These are phyloP conservation scores for Pleurotus sapidus DNA, from an alignment of 768 basidiomycete genomes.

Conservation along the genomic window DNA sequence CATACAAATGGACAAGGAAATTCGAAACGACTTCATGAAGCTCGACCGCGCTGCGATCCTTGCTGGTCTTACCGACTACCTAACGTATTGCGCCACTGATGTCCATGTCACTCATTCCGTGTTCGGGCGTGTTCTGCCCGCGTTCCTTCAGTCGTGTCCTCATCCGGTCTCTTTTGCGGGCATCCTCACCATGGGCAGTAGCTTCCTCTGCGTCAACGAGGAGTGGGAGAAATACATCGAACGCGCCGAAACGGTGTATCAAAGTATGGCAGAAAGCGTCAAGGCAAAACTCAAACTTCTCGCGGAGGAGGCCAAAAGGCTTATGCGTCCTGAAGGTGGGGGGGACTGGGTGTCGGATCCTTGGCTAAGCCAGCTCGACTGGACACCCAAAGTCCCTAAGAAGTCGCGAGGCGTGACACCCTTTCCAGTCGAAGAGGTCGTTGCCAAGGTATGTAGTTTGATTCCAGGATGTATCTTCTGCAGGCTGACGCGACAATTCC, in stretches of 20 bases:
- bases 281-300: constrained; percentile 72
- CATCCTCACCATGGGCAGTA: constrained; percentile 86
- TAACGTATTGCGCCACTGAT: constrained; percentile 85
- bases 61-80: constrained; percentile 65
- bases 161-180: constrained; percentile 94
- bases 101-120: constrained; percentile 84
- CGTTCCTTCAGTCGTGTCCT: constrained; percentile 81
- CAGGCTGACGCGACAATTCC: neutral
- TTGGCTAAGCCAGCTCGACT: constrained; percentile 91
- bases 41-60: constrained; percentile 61
- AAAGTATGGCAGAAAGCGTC: constrained; percentile 67
- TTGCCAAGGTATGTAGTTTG: constrained; percentile 9
- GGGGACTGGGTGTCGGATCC: constrained; percentile 67
- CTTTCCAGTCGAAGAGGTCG: constrained; percentile 3
- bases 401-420: constrained; percentile 53
- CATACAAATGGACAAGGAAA: constrained; percentile 73
- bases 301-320: constrained; percentile 62
- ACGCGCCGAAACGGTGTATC: constrained; percentile 74
- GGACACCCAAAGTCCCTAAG: constrained; percentile 83
- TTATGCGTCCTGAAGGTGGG: constrained; percentile 34
- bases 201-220: constrained; percentile 88
- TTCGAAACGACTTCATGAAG: constrained; percentile 76
- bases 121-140: constrained; percentile 71
- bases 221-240: constrained; percentile 84
- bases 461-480: neutral